phyloP scores from a whole-genome alignment of 441 rosid genomes.

The Biscutella auriculata region DNA sequence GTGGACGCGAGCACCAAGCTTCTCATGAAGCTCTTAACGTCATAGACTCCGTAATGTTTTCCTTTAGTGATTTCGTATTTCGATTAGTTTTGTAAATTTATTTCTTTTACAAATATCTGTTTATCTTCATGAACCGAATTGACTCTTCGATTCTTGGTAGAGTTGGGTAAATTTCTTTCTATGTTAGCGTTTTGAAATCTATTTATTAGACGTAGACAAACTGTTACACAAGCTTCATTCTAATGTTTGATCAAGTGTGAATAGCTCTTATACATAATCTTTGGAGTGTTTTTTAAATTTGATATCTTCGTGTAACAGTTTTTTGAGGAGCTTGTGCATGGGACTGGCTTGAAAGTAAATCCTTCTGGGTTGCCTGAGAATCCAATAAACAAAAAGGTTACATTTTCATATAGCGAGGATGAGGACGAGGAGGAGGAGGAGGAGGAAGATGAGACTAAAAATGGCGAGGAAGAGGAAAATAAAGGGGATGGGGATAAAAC shows the following conservation, averaged over 20 bases:
- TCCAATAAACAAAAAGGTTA: slow-evolving; percentile 65
- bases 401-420: slow-evolving; percentile 60
- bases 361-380: slow-evolving; percentile 29
- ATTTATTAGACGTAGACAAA: too few relatives aligned
- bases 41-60: slow-evolving; percentile 56
- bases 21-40: slow-evolving; percentile 71
- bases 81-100: background rate
- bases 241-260: background rate
- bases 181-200: background rate
- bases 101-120: background rate
- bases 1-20: slow-evolving; percentile 84
- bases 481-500: background rate
- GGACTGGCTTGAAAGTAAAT: slow-evolving; percentile 30
- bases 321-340: slow-evolving; percentile 63
- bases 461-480: too few relatives aligned
- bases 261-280: background rate
- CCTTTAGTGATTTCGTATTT: background rate
- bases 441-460: background rate
- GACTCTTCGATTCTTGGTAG: background rate
- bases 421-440: slow-evolving; percentile 30
- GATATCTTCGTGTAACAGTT: slow-evolving; percentile 32
- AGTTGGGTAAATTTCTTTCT: background rate
- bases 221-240: too few relatives aligned
- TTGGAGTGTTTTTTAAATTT: slow-evolving; percentile 1
- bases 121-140: background rate